Evolutionary conservation across 2,329 filamentous ascomycete species (phyloP).

Genomic region (Whalleya microplaca): DNA sequence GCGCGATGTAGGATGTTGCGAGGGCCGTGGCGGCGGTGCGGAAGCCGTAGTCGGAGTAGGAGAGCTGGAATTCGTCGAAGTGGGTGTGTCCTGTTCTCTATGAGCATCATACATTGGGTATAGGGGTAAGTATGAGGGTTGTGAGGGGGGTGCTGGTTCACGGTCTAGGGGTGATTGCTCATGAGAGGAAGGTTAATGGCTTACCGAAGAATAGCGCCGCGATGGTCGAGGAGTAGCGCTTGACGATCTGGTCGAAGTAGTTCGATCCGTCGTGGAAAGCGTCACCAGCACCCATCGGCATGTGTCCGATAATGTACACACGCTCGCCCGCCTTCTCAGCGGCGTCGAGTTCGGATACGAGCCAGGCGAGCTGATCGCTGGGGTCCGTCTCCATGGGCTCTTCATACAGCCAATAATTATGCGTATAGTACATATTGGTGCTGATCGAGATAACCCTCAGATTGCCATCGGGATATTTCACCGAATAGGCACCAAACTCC

Average conservation of each 20-base stretch:
- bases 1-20: constrained; percentile 57
- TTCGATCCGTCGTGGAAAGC: constrained; percentile 56
- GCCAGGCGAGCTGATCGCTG: constrained; percentile 55
- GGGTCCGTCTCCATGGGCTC: constrained; percentile 55
- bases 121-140: too few species aligned
- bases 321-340: constrained; percentile 56
- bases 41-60: constrained; percentile 52
- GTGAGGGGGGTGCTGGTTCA: too few species aligned
- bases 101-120: constrained; percentile 1
- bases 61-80: constrained; percentile 59
- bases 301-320: constrained; percentile 62
- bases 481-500: constrained; percentile 54
- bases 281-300: constrained; percentile 55
- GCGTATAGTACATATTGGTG: constrained; percentile 62
- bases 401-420: constrained; percentile 60
- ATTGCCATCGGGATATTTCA: constrained; percentile 47
- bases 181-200: not conserved
- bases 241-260: constrained; percentile 57
- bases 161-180: too few species aligned
- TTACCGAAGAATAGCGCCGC: constrained; percentile 57
- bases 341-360: constrained; percentile 55
- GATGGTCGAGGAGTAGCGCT: constrained; percentile 57
- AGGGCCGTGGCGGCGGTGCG: constrained; percentile 48
- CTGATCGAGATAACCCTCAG: constrained; percentile 63
- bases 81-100: constrained; percentile 51